Evolutionary conservation across 768 basidiomycete species (phyloP), one percentile per base, ranked within the genome.

Genomic region (Leccinellum rugosiceps): DNA sequence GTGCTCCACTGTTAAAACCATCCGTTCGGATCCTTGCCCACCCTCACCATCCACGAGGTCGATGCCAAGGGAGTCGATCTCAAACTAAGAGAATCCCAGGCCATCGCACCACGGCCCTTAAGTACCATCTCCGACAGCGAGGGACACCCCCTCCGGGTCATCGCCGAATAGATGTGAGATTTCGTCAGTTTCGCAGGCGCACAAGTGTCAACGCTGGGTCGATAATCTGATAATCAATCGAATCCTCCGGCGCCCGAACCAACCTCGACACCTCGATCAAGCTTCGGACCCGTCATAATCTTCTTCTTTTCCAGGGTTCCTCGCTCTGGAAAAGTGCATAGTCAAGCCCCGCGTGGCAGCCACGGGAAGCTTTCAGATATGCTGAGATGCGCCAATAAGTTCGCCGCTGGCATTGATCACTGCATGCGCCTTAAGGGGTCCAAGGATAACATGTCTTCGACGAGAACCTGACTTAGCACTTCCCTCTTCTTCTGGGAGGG

Each of bases 21-120:
- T 32, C 68, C 63, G 10, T 74, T 73, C 25, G 72, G 65, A 21
- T 74, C 68, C 56, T 17, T 74, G 14, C 71, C 72, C 44, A 68
- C 72, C 1, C 69, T 72, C 30, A 25, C 25, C 25, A 25, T 25
- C 25, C 25, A 25, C 25, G 28, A 28, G 28, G 6, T 28, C 4
- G 28, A 28, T 28, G 6, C 5, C 3, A 28, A 28, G 1, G 1
- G 10, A 31, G 31, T 31, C 31, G 31, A 31, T 31, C 31, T 31
- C 10, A 31, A 41, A 28, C 4, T 28, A 6, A 28, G 28, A 28
- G 28, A 28, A 6, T 28, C 28, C 5, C 28, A 28, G 28, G 28
- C 28, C 28, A 28, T 28, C 28, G 28, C 28, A n/a, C n/a, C n/a
- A n/a, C n/a, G n/a, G n/a, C n/a, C n/a, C n/a, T n/a, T n/a, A 7